Conservation (phyloP, 352 stramenopile genomes). For the Phytophthora cryptogea region DNA sequence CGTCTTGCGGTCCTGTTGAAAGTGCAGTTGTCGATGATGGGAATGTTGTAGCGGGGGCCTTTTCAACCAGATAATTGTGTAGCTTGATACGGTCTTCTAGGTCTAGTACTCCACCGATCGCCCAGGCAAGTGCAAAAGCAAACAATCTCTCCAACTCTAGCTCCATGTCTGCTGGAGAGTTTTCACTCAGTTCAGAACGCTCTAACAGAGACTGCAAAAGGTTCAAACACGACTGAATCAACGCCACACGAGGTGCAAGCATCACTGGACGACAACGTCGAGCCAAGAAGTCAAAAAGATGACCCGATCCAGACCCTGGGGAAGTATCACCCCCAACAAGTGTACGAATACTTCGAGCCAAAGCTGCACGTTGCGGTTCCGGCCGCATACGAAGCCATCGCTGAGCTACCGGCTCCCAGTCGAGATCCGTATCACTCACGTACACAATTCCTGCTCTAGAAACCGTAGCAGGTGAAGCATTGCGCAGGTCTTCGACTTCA, state of each 20-base stretch:
- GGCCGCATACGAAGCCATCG: conserved; percentile 60
- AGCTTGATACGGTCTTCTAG: conserved; percentile 75
- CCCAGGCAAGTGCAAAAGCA: conserved; percentile 84
- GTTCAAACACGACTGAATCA: conserved; percentile 79
- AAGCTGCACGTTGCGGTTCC: conserved; percentile 50
- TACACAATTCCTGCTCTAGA: conserved; percentile 92
- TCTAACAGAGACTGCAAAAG: conserved; percentile 63
- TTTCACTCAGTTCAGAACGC: conserved; percentile 66
- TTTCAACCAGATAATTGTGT: conserved; percentile 68
- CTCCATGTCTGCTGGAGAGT: conserved; percentile 40
- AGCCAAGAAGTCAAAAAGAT: conserved; percentile 78
- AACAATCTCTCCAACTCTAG: conserved; percentile 87
- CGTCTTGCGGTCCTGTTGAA: not conserved
- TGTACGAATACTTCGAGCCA: conserved; percentile 48
- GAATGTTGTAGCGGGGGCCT: conserved; percentile 32
- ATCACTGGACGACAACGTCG: conserved; percentile 75
- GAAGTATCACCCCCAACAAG: conserved; percentile 45
- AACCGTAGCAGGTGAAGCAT: conserved; percentile 92
- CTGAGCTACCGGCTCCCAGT: conserved; percentile 74
- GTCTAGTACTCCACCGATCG: conserved; percentile 84
- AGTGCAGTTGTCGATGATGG: conserved; percentile 15
- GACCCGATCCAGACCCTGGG: conserved; percentile 32
- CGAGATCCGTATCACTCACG: conserved; percentile 80
- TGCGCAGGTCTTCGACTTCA: conserved; percentile 92
- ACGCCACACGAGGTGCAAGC: conserved; percentile 58